Base-by-base conservation (phyloP, 1,139 yeast genomes). In the Debaryomycetaceae sp. region DNA sequence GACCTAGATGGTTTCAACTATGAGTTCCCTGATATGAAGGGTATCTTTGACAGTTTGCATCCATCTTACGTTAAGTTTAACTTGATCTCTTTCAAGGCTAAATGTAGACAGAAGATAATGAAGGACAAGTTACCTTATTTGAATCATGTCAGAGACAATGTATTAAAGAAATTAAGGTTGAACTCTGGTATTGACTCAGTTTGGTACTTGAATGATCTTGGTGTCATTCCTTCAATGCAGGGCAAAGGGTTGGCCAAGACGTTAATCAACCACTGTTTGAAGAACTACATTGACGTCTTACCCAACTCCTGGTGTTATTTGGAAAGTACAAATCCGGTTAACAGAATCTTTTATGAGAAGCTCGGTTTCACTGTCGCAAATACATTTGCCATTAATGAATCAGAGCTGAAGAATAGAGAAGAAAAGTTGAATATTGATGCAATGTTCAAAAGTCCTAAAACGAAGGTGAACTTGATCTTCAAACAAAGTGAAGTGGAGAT, bases 271-370 rank as follows among this genome's bases (percentile, higher is more conserved):
- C 65, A 66, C 53, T 57, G 63, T 42, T 48, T 63, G 40, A 59
- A 58, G 13, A 55, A 57, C 43, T 63, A 53, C 48, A 53, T 54
- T 22, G 39, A 41, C 31, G 39, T 45, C 13, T 37, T 41, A 37
- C 38, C 51, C 6, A 54, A 57, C 42, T 45, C 56, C 22, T 60
- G 61, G 60, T 55, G 68, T 45, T 77, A 77, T 54, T 66, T 77
- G 53, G 82, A 77, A 57, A 70, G 76, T 47, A 75, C 81, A 24
- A 78, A 77, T 59, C 77, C 78, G 22, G 66, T 72, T 48, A 77
- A 77, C 55, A 66, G 80, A 45, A 63, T 63, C 44, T 77, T 77
- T 46, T 77, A 77, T 55, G 67, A 66, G 46, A 76, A 75, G 57
- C 60, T 77, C 53, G 80, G 80, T 24, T 77, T 77, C 55, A 60